Evolutionary conservation across 345 rosid genomes (phyloP).

Genomic region (Brassica incana): DNA sequence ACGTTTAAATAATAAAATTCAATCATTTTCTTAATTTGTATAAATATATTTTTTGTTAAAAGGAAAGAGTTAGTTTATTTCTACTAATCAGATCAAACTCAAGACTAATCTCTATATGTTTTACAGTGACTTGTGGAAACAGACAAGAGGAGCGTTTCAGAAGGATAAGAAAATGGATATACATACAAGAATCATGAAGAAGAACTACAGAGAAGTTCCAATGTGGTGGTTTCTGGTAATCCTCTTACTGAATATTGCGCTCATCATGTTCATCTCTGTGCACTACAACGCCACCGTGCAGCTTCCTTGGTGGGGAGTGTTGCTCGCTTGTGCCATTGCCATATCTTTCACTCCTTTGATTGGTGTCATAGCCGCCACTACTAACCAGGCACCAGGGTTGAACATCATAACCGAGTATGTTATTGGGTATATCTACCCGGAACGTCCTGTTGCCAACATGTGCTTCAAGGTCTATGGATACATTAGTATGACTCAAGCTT

Average conservation of each 20-base stretch:
- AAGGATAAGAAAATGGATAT: constrained; percentile 59
- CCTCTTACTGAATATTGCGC: constrained; percentile 51
- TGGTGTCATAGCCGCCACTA: constrained; percentile 73
- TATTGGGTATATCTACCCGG: constrained; percentile 79
- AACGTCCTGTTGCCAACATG: constrained; percentile 89
- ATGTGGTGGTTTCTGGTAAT: constrained; percentile 76
- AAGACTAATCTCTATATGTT: neutral
- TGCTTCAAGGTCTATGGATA: constrained; percentile 93
- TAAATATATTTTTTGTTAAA: no score
- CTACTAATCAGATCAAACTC: neutral
- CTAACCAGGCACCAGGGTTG: constrained; percentile 74
- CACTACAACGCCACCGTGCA: constrained; percentile 66
- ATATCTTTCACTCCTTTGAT: constrained; percentile 75
- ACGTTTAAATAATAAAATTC: neutral
- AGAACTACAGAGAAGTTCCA: constrained; percentile 59
- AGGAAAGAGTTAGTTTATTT: neutral
- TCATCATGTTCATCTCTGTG: constrained; percentile 54
- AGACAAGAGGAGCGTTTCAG: constrained; percentile 52
- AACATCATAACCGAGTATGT: constrained; percentile 81
- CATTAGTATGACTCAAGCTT: constrained; percentile 79
- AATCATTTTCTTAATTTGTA: neutral
- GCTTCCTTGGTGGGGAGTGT: constrained; percentile 91
- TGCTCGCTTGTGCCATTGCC: constrained; percentile 77
- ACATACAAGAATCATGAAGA: constrained; percentile 82
- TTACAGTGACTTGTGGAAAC: constrained; percentile 67